Percentiles rank a stretch among this genome's conserved stretches.
Evolutionary conservation across 306 rosid genomes (phyloP).

Genomic region (Cucurbita maxima): DNA sequence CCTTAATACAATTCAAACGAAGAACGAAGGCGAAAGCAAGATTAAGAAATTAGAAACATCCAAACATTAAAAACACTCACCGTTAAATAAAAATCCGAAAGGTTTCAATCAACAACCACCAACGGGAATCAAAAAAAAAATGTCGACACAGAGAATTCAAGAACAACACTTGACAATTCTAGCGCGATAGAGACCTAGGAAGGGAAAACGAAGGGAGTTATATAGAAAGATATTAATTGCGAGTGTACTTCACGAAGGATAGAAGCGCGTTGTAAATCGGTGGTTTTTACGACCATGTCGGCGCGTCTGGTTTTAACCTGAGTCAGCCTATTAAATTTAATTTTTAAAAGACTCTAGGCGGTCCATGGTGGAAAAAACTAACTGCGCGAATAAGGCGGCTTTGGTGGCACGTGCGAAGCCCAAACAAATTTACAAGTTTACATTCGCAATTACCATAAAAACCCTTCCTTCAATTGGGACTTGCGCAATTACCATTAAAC

Average conservation of each 20-base stretch:
- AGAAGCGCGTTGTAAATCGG: neutral
- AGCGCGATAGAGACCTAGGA: neutral
- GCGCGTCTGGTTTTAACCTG: constrained; percentile 5
- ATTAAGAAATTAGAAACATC: neutral
- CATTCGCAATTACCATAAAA: too few relatives aligned
- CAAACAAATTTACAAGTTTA: too few relatives aligned
- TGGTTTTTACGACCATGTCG: neutral
- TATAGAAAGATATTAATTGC: neutral
- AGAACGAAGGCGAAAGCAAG: neutral
- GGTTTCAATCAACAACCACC: neutral
- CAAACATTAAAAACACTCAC: neutral
- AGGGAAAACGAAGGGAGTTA: neutral
- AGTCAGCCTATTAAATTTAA: neutral
- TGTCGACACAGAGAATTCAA: neutral
- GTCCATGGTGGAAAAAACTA: too few relatives aligned
- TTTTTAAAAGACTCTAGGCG: too few relatives aligned
- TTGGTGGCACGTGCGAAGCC: too few relatives aligned
- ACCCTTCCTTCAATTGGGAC: too few relatives aligned
- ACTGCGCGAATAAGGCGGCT: too few relatives aligned
- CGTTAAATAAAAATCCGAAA: neutral
- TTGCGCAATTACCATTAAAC: too few relatives aligned
- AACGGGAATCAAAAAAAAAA: neutral
- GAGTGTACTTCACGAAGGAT: neutral
- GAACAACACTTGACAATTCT: neutral
- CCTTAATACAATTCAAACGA: neutral